Evolutionary conservation across 306 rosid species (phyloP).

Genomic region (Astragalus membranaceus): DNA sequence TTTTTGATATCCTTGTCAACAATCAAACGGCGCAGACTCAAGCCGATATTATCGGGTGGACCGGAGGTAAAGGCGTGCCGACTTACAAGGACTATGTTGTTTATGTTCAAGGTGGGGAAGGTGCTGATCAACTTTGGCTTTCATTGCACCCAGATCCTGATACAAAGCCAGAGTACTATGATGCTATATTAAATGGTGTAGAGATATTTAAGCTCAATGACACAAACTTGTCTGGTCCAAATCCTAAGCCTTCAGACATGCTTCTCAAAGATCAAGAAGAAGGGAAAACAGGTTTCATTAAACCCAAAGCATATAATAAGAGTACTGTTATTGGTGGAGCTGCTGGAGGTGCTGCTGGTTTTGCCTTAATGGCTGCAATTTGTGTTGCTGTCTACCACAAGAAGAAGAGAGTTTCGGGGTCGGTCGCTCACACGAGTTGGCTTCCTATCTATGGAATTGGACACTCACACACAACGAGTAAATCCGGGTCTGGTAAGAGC

Average conservation of each 20-base stretch:
- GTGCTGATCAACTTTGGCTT: slow-evolving; percentile 29
- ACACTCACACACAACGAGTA: slow-evolving; percentile 5
- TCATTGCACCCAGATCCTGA: slow-evolving; percentile 32
- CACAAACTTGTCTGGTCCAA: slow-evolving; percentile 45
- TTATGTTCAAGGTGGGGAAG: slow-evolving; percentile 15
- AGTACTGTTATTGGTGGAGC: slow-evolving; percentile 37
- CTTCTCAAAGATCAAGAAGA: background rate
- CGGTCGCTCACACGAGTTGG: slow-evolving; percentile 36
- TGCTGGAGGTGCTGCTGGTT: slow-evolving; percentile 50
- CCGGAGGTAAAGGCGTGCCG: slow-evolving; percentile 30
- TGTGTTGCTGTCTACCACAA: slow-evolving; percentile 24
- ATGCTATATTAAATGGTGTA: slow-evolving; percentile 41
- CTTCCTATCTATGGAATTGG: slow-evolving; percentile 33
- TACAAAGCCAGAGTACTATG: slow-evolving; percentile 30
- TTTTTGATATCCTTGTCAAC: slow-evolving; percentile 35
- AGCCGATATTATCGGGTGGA: slow-evolving; percentile 41
- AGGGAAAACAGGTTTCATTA: background rate
- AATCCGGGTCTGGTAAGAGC: slow-evolving; percentile 43
- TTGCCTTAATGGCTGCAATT: slow-evolving; percentile 37
- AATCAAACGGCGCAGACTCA: slow-evolving; percentile 35
- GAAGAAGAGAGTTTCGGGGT: slow-evolving; percentile 29
- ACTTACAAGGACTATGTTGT: slow-evolving; percentile 33
- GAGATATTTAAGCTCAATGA: slow-evolving; percentile 53
- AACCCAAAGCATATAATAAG: background rate
- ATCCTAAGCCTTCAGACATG: slow-evolving; percentile 45